Base-by-base conservation (phyloP, 1,139 yeast genomes). In the Pneumocystis oryctolagi region DNA sequence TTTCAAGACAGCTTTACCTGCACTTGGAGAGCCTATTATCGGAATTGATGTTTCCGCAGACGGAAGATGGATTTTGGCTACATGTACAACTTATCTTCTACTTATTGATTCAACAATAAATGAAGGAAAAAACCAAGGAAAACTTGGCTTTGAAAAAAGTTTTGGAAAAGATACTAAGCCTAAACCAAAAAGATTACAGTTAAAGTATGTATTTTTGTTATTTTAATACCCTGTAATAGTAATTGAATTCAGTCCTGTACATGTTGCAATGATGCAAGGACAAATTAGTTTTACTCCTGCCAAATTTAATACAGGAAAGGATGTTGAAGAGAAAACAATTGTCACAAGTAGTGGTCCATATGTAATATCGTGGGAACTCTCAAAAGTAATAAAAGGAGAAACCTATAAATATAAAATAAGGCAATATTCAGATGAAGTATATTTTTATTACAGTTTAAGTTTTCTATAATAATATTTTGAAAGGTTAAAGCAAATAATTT, bases 41-140 rank as follows among this genome's bases (percentile, higher is more conserved):
- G 86, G 86, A 32, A 69, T 87, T 34, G 90, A 86, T 65, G 82
- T 82, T 0, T 83, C 95, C 5, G 82, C 85, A 31, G 94, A 87
- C 71, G 96, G 96, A 64, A 78, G 82, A 69, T 89, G 90, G 87
- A 70, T 89, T 58, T 75, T 89, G 66, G 94, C 89, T 1, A 89
- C 96, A 0, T 87, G 92, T 75, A 77, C 79, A 68, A 80, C 82
- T 1, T 87, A 86, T 70, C 74, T 89, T 65, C 75, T 89, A 64
- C 78, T 89, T 61, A 78, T 87, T 66, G 94, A 88, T 72, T 77
- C 83, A 9, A 76, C 78, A 42, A 83, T 86, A 64, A 82, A 82
- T 64, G 79, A 77, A 5, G 92, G 88, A 34, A 80, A 77, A 69
- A 78, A 85, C 70, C 78, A 77, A 3, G 89, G 89, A 9, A 70